A percentile compares a stretch with the other conserved stretches of the same genome.
phyloP scores from a whole-genome alignment of 768 basidiomycete genomes.

The Lactifluus volemus region DNA sequence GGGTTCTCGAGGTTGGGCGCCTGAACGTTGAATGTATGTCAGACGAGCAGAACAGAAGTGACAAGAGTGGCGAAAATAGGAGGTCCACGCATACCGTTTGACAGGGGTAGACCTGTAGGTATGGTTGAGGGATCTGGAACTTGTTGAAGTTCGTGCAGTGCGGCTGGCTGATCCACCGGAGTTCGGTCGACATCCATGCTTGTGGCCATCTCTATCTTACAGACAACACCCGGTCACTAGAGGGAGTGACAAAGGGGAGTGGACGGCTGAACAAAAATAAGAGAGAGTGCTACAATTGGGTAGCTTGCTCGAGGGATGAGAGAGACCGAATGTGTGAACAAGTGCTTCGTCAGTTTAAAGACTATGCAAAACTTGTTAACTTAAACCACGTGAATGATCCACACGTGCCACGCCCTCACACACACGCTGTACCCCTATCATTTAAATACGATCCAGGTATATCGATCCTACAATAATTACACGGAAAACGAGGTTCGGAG shows the following conservation, averaged over 20 bases:
- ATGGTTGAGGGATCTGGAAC: neutral
- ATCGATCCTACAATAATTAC: neutral
- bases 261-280: neutral
- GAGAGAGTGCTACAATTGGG: neutral
- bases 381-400: neutral
- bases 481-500: neutral
- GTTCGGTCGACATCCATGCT: constrained; percentile 18
- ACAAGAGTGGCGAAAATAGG: neutral
- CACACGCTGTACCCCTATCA: neutral
- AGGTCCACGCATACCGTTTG: constrained; percentile 5
- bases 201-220: constrained; percentile 8
- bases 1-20: constrained; percentile 35
- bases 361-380: no score
- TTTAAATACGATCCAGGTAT: no score
- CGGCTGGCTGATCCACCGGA: neutral
- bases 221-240: neutral
- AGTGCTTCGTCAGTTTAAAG: no score
- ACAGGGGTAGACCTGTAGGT: neutral
- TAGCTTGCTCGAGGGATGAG: neutral
- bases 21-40: neutral
- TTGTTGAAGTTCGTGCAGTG: constrained; percentile 6
- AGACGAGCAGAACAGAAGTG: neutral
- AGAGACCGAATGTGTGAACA: no score
- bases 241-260: neutral
- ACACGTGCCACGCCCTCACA: neutral